Percentiles rank a stretch among this genome's conserved stretches.
These are phyloP conservation scores for Xylaria sp. DNA, from an alignment of 2,329 filamentous ascomycete species.

Conservation along the genomic window DNA sequence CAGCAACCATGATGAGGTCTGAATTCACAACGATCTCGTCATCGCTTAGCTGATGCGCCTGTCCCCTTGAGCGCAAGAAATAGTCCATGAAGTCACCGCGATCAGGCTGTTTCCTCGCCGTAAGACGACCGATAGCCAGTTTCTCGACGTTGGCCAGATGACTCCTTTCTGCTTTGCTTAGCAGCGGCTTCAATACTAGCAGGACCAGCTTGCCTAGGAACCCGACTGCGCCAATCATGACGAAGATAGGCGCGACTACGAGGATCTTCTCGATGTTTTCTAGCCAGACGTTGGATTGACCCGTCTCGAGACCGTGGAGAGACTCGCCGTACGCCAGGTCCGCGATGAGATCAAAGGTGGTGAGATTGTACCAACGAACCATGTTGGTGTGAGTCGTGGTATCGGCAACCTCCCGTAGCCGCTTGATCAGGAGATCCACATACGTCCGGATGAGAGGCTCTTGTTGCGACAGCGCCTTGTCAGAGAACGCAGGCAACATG, in stretches of 20 bases:
- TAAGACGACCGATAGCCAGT: slow-evolving; percentile 20
- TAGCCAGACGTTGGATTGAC: slow-evolving; percentile 30
- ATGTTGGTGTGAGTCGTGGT: slow-evolving; percentile 25
- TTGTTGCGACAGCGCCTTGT: slow-evolving; percentile 32
- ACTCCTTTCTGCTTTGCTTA: slow-evolving; percentile 25
- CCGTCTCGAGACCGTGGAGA: slow-evolving; percentile 33
- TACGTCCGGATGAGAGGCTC: slow-evolving; percentile 31
- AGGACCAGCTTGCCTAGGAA: slow-evolving; percentile 17
- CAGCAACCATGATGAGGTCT: slow-evolving; percentile 29
- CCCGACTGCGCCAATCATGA: slow-evolving; percentile 15
- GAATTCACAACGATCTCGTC: slow-evolving; percentile 31
- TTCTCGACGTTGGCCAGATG: slow-evolving; percentile 24
- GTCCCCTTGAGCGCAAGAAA: slow-evolving; percentile 28
- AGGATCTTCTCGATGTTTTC: slow-evolving; percentile 24
- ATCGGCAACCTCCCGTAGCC: slow-evolving; percentile 23
- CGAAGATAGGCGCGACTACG: slow-evolving; percentile 20
- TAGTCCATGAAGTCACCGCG: slow-evolving; percentile 30
- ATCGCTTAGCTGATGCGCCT: slow-evolving; percentile 26
- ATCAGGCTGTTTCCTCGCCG: slow-evolving; percentile 23
- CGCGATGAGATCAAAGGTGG: slow-evolving; percentile 26
- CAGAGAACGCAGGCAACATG: slow-evolving; percentile 45
- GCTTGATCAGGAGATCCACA: slow-evolving; percentile 30
- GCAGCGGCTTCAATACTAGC: slow-evolving; percentile 18
- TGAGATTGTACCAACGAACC: slow-evolving; percentile 34
- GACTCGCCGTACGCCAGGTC: slow-evolving; percentile 25